Base-by-base conservation (phyloP, 2,329 filamentous ascomycete species). In the Pseudogymnoascus sp. region DNA sequence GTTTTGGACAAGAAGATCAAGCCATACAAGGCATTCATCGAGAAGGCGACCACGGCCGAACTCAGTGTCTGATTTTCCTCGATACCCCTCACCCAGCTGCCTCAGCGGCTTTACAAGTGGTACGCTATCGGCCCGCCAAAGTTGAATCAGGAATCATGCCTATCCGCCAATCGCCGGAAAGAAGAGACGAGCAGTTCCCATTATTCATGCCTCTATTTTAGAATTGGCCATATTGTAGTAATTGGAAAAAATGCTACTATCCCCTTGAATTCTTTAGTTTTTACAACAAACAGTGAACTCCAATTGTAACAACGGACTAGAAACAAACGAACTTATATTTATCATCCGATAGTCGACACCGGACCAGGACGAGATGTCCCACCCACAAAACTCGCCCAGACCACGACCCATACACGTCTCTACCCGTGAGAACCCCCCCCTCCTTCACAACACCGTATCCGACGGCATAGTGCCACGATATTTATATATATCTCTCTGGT, bases 1-100 rank as follows among this genome's bases (percentile, higher is more conserved):
- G 79, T 81, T 66, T 78, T 84, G 10, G 75, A 76, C 61, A 73
- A 76, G 62, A 78, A 79, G 18, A 68, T 84, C 62, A 74, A 73
- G 71, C 77, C 78, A 16, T 84, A 82, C 69, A 74, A 74, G 67
- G 68, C 73, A 59, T 67, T 66, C 34, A 73, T 74, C 46, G 63
- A 67, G 8, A 62, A 38, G 16, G 68, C 66, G 60, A 65, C 67
- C 37, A 64, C 36, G 7, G 69, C 70, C 37, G 69, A 71, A 37
- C 63, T 71, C 18, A 67, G 50, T 16, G 67, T 70, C 40, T 63
- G 34, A 63, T 25, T 42, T 60, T 12, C 5, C 7, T 11, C 50
- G 12, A 56, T 56, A 56, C 28, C 25, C 50, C n/a, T 16, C 25
- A 56, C 50, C 14, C 28, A 56, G 34, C n/a, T 56, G 16, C 16